Percentiles rank a stretch among this genome's conserved stretches.
Evolutionary conservation across 2,329 filamentous ascomycete genomes (phyloP).

Genomic region (Tolypocladium tundrense): DNA sequence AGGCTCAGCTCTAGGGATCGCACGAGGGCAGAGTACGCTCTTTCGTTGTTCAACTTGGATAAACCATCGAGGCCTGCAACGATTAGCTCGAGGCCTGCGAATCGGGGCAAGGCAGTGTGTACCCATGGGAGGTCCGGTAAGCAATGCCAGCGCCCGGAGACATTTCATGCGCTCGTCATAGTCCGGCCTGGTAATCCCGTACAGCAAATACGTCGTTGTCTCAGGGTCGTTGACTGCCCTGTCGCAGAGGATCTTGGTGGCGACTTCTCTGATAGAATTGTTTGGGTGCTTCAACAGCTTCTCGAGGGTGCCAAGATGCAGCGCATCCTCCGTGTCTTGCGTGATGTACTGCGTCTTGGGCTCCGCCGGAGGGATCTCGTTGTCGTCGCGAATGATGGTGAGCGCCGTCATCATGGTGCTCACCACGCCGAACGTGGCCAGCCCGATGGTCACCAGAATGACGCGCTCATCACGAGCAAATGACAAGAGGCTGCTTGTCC

Average conservation of each 20-base stretch:
- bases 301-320: constrained; percentile 55
- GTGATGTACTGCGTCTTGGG: constrained; percentile 64
- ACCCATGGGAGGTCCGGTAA: constrained; percentile 32
- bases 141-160: constrained; percentile 44
- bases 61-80: constrained; percentile 25
- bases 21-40: constrained; percentile 47
- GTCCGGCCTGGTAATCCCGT: constrained; percentile 47
- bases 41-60: constrained; percentile 36
- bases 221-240: constrained; percentile 47
- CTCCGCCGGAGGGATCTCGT: constrained; percentile 53
- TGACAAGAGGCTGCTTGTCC: constrained; percentile 15
- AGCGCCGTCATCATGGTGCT: constrained; percentile 49
- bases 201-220: constrained; percentile 40
- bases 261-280: constrained; percentile 60
- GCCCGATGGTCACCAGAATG: constrained; percentile 40
- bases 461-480: constrained; percentile 40
- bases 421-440: constrained; percentile 50
- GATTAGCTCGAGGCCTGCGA: constrained; percentile 9
- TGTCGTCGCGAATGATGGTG: constrained; percentile 48
- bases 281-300: constrained; percentile 62
- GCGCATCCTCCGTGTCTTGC: constrained; percentile 63
- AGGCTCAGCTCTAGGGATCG: constrained; percentile 48
- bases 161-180: constrained; percentile 49
- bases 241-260: constrained; percentile 47
- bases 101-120: constrained; percentile 1